Evolutionary conservation across 768 basidiomycete genomes (phyloP).

Genomic region (Lactarius pseudohatsudake): DNA sequence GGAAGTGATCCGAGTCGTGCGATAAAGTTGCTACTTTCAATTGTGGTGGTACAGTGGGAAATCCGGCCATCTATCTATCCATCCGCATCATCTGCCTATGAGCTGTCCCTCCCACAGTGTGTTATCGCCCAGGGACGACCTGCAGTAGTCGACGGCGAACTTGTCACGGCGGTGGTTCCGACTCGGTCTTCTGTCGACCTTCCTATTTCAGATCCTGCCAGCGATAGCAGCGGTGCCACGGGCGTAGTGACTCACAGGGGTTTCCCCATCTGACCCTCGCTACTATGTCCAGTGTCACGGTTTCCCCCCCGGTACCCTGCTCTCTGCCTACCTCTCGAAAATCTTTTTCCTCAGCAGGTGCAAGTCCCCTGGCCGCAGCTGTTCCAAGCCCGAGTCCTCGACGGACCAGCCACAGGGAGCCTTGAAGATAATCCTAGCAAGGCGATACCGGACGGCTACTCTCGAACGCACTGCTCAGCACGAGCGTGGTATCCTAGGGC

Average conservation of each 20-base stretch:
- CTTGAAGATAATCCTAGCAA: conserved; percentile 39
- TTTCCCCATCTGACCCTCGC: not conserved
- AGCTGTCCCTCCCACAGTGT: not conserved
- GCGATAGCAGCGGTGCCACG: not conserved
- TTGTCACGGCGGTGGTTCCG: not conserved
- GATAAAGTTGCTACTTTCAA: not conserved
- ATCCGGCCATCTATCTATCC: not conserved
- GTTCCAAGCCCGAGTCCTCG: not conserved
- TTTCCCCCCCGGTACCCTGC: not conserved
- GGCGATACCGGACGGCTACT: conserved; percentile 45
- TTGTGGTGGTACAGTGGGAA: not conserved
- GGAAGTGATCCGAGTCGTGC: too few relatives aligned
- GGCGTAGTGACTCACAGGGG: not conserved
- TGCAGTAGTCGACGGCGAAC: not conserved
- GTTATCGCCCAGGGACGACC: not conserved
- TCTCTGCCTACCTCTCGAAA: not conserved
- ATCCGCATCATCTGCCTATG: not conserved
- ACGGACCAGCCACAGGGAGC: not conserved
- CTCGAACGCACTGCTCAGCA: conserved; percentile 51
- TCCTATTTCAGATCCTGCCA: not conserved
- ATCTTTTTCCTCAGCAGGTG: not conserved
- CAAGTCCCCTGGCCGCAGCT: not conserved
- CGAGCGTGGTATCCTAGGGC: conserved; percentile 58
- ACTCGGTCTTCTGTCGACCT: conserved; percentile 1
- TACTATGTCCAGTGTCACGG: not conserved